These are phyloP conservation scores for Lasiosphaeriaceae sp. DNA, from an alignment of 495 filamentous ascomycete species.

Conservation along the genomic window DNA sequence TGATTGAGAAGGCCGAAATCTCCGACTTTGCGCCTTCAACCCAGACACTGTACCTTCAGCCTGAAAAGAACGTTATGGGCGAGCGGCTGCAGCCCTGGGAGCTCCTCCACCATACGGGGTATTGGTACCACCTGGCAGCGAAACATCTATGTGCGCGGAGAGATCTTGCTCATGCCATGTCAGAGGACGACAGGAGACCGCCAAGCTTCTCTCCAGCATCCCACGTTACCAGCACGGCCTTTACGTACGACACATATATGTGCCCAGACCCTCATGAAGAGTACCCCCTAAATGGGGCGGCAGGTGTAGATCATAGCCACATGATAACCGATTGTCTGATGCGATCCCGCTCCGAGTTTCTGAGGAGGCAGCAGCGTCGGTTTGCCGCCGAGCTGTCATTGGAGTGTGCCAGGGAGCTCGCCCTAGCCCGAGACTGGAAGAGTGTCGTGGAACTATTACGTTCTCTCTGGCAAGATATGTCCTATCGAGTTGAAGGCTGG, in stretches of 20 bases:
- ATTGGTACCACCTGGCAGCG: constrained; percentile 73
- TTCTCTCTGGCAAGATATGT: constrained; percentile 67
- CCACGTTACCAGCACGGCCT: constrained; percentile 61
- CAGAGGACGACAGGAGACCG: constrained; percentile 66
- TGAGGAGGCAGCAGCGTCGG: constrained; percentile 57
- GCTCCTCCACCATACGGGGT: constrained; percentile 78
- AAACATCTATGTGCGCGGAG: constrained; percentile 60
- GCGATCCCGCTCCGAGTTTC: constrained; percentile 62
- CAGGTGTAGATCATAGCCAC: constrained; percentile 59
- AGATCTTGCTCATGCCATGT: constrained; percentile 60
- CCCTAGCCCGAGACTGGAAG: constrained; percentile 57
- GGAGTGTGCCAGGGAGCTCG: constrained; percentile 65
- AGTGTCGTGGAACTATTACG: constrained; percentile 63
- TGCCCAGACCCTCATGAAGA: constrained; percentile 74
- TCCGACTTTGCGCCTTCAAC: constrained; percentile 37
- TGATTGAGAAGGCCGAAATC: constrained; percentile 61
- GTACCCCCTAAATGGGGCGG: constrained; percentile 48
- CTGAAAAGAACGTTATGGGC: constrained; percentile 64
- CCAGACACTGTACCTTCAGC: constrained; percentile 48
- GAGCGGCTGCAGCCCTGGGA: constrained; percentile 76
- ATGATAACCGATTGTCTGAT: constrained; percentile 59
- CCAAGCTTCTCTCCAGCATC: constrained; percentile 65
- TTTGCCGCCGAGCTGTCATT: constrained; percentile 65
- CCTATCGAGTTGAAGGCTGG: constrained; percentile 79
- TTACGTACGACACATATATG: constrained; percentile 81